phyloP scores from a whole-genome alignment of 148 eudicot genomes.

The Amaranthus cruentus region DNA sequence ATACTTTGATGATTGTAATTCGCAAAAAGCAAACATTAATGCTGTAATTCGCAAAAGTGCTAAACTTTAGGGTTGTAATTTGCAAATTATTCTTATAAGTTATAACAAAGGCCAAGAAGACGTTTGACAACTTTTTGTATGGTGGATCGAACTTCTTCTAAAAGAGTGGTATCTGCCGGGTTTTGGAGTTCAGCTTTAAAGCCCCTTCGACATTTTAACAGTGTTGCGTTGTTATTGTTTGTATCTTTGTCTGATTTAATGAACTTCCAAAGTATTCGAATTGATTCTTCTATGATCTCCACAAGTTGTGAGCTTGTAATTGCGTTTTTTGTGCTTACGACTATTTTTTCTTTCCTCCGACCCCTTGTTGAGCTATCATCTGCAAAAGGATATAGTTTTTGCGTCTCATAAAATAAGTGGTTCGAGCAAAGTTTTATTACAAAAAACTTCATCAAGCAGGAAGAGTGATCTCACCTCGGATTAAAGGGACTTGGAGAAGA shows the following conservation, averaged over 20 bases:
- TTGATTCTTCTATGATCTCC: slow-evolving; percentile 77
- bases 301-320: slow-evolving; percentile 68
- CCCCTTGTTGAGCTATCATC: slow-evolving; percentile 51
- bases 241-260: slow-evolving; percentile 58
- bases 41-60: no score
- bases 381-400: slow-evolving; percentile 21
- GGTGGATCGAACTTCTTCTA: slow-evolving; percentile 43
- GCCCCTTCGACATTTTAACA: slow-evolving; percentile 30
- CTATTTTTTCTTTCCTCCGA: slow-evolving; percentile 43
- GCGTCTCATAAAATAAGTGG: neutral
- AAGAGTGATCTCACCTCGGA: slow-evolving; percentile 51
- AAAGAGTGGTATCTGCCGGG: slow-evolving; percentile 45
- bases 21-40: no score
- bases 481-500: slow-evolving; percentile 85
- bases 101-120: neutral
- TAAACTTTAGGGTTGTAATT: no score
- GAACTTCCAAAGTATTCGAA: slow-evolving; percentile 76
- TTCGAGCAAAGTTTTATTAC: neutral
- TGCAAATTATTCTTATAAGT: no score
- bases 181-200: slow-evolving; percentile 37
- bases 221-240: slow-evolving; percentile 9
- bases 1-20: no score
- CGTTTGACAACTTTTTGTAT: slow-evolving; percentile 52
- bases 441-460: neutral
- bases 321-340: slow-evolving; percentile 40